Base-by-base conservation (phyloP, 2,329 filamentous ascomycete species). In the Fusarium sp. region DNA sequence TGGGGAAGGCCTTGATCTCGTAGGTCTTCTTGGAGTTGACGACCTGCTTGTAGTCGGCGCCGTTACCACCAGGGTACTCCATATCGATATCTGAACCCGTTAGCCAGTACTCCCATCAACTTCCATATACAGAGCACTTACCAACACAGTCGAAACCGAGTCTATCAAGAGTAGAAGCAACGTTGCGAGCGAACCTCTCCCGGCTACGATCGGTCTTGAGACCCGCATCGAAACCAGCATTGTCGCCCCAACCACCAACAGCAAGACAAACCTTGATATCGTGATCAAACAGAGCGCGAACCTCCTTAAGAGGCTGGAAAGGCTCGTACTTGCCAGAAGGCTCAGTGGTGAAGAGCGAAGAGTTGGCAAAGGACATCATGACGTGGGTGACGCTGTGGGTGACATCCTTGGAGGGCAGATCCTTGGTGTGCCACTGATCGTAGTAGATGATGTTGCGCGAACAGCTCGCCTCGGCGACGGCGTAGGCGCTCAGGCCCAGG, bases 201-300 rank as follows among this genome's bases (percentile, higher is more conserved):
- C 89, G 87, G 12, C 81, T 84, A 14, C 81, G 78, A 3, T 87
- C 83, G 3, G 84, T 85, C 45, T 84, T 85, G 7, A 86, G 85
- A 6, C 84, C 89, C 4, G 66, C 77, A 7, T 84, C 82, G 78
- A 92, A 92, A 1, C 90, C 90, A 18, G 79, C 76, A 0, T 87
- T 88, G 66, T 92, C 90, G 4, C 87, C 90, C 90, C 90, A 92
- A 35, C 90, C 91, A 20, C 91, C 91, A 48, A 93, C 87, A 24
- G 90, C 88, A 66, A 92, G 86, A 85, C 90, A 88, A 22, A 92
- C 81, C 79, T 92, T 90, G 56, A 87, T 86, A 10, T 84, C 85
- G 0, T 86, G 79, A 18, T 84, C 79, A 63, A 90, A 92, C 26
- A 89, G 83, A 33, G 82, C 81, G 24, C 89, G 87, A 49, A 90